A percentile compares a stretch with the other conserved stretches of the same genome.
These are phyloP conservation scores for Wickerhamiella siamensis DNA, from an alignment of 805 yeast genomes.

Conservation along the genomic window DNA sequence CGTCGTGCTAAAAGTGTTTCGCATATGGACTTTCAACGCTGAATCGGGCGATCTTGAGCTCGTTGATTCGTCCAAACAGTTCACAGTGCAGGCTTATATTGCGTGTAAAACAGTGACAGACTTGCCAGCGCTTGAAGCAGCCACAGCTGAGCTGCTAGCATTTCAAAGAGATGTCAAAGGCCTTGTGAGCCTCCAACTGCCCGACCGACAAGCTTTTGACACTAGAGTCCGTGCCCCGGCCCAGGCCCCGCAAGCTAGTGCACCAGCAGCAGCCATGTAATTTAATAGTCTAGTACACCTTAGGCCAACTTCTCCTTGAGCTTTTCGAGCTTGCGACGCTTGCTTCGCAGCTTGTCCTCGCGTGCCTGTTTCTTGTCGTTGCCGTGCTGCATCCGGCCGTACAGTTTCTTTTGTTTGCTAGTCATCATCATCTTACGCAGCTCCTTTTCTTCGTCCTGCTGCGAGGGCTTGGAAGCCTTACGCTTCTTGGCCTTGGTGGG, in stretches of 20 bases:
- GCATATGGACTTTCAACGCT: conserved; percentile 22
- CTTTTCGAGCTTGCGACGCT: conserved; percentile 34
- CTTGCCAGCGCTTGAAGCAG: conserved; percentile 52
- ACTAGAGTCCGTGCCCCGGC: conserved; percentile 35
- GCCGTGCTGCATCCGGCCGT: conserved; percentile 90
- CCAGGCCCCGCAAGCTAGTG: not conserved
- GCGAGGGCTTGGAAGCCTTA: conserved; percentile 32
- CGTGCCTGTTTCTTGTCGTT: conserved; percentile 68
- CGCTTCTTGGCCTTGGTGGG: conserved; percentile 26
- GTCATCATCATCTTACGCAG: conserved; percentile 95
- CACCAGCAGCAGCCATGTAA: not conserved
- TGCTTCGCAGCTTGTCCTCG: conserved; percentile 56
- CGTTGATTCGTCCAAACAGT: conserved; percentile 21
- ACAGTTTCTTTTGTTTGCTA: conserved; percentile 84
- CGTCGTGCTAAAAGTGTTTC: conserved; percentile 41
- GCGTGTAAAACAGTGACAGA: conserved; percentile 62
- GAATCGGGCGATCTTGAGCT: conserved; percentile 10
- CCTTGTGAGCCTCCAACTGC: conserved; percentile 51
- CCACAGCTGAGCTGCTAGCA: conserved; percentile 45
- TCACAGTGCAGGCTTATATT: conserved; percentile 44
- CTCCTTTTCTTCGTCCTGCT: conserved; percentile 62
- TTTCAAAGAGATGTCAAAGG: conserved; percentile 56
- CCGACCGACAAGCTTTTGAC: conserved; percentile 73
- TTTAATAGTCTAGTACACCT: not conserved
- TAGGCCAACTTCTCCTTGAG: conserved; percentile 9